These are phyloP conservation scores for Cyclostephanos tholiformis DNA, from an alignment of 108 stramenopile species.

Conservation along the genomic window DNA sequence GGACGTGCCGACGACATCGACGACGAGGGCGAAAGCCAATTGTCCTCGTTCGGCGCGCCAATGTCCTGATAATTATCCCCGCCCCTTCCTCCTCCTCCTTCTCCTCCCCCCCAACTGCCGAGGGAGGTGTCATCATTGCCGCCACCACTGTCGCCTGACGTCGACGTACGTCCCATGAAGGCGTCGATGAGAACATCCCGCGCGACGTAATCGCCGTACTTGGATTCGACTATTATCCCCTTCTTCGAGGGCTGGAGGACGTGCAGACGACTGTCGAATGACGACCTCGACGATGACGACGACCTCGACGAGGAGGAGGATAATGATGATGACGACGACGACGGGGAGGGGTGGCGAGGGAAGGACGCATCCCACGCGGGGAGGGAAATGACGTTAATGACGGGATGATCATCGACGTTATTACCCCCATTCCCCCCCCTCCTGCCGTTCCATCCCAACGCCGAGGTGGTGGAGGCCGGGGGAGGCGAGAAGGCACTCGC, in stretches of 20 bases:
- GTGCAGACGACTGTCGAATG: background rate
- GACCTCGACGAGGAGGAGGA: background rate
- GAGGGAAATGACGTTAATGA: too few species aligned
- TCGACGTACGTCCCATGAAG: slow-evolving; percentile 25
- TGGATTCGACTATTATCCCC: slow-evolving; percentile 21
- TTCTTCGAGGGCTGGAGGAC: slow-evolving; percentile 31
- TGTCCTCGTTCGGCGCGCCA: background rate
- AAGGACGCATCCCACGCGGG: too few species aligned
- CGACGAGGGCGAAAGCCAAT: background rate
- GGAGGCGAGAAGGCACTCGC: background rate
- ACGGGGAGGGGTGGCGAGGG: background rate
- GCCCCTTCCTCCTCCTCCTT: too few species aligned
- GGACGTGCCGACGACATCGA: background rate
- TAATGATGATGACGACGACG: too few species aligned
- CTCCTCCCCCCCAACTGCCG: too few species aligned
- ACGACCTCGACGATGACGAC: background rate
- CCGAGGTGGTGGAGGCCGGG: background rate
- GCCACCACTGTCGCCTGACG: background rate
- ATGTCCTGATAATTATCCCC: background rate
- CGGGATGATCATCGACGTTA: background rate
- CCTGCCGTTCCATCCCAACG: background rate
- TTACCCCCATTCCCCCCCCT: background rate
- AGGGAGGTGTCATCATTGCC: background rate
- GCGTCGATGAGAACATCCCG: slow-evolving; percentile 23
- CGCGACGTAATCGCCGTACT: slow-evolving; percentile 28